Evolutionary conservation across 257 asterid species (phyloP).

Genomic region (Catharanthus roseus): DNA sequence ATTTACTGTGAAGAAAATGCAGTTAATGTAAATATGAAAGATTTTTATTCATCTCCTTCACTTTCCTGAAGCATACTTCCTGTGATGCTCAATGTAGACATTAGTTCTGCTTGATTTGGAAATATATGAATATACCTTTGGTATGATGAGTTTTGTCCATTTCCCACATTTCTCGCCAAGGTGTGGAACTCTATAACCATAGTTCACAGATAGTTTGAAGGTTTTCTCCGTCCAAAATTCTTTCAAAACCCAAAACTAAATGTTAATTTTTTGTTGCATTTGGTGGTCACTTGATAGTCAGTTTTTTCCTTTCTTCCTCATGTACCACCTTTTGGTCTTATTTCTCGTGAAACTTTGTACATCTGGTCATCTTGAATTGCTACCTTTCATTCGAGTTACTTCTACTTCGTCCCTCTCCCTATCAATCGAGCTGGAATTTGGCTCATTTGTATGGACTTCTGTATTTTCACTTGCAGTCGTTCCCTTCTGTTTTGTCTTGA

Average conservation of each 20-base stretch:
- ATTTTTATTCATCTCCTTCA: background rate
- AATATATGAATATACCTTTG: background rate
- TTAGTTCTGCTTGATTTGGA: background rate
- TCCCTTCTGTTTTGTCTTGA: background rate
- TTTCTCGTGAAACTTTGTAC: background rate
- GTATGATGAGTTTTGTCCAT: background rate
- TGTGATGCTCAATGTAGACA: background rate
- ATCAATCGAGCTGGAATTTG: too few species aligned
- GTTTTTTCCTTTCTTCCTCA: background rate
- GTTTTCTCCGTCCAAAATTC: background rate
- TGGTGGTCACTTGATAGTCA: background rate
- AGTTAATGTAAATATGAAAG: background rate
- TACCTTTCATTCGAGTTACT: background rate
- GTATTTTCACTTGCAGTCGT: background rate
- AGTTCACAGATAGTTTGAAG: background rate
- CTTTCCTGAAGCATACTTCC: background rate
- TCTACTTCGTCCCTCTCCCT: too few species aligned
- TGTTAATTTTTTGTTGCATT: background rate
- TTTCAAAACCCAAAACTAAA: too few species aligned
- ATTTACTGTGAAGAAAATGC: background rate
- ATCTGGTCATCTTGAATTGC: background rate
- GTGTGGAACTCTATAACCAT: background rate
- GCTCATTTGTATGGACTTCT: background rate
- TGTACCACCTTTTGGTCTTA: background rate
- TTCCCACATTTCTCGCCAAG: background rate